A percentile compares a stretch with the other conserved stretches of the same genome.
Conservation (phyloP, 129 eudicot species). For the Escallonia rubra region DNA sequence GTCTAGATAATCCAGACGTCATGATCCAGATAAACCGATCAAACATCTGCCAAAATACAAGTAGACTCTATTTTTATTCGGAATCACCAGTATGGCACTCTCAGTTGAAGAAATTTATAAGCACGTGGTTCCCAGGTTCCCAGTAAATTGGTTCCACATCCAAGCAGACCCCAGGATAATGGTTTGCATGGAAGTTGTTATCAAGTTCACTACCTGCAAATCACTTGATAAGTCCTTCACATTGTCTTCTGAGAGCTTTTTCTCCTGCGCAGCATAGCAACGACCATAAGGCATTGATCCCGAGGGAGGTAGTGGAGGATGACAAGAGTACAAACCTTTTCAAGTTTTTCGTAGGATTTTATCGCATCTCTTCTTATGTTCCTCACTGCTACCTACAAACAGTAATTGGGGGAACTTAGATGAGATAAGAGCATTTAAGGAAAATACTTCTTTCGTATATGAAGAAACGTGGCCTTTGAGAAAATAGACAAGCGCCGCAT, state of each 20-base stretch:
- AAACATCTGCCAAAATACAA: too few relatives aligned
- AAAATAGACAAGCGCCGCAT: too few relatives aligned
- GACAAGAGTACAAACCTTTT: slow-evolving; percentile 52
- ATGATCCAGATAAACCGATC: too few relatives aligned
- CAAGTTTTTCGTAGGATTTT: slow-evolving; percentile 86
- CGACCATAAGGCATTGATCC: background rate
- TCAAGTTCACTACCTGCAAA: slow-evolving; percentile 65
- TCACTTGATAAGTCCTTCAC: slow-evolving; percentile 79
- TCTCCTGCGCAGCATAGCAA: slow-evolving; percentile 52
- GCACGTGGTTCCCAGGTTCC: background rate
- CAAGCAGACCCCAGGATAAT: background rate
- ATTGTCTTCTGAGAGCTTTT: slow-evolving; percentile 94
- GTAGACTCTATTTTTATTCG: too few relatives aligned
- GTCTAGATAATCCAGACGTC: too few relatives aligned
- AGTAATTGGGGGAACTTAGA: background rate
- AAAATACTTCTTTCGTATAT: too few relatives aligned
- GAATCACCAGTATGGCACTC: too few relatives aligned
- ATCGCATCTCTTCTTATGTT: slow-evolving; percentile 96
- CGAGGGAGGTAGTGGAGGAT: background rate
- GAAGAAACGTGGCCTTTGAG: too few relatives aligned
- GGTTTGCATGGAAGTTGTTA: background rate
- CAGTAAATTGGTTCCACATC: background rate
- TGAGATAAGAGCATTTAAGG: too few relatives aligned
- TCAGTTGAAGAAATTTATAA: background rate
- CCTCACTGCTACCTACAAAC: slow-evolving; percentile 78